Evolutionary conservation across 768 basidiomycete species (phyloP), one percentile per base, ranked within the genome.

Genomic region (Boletus subcaerulescens): DNA sequence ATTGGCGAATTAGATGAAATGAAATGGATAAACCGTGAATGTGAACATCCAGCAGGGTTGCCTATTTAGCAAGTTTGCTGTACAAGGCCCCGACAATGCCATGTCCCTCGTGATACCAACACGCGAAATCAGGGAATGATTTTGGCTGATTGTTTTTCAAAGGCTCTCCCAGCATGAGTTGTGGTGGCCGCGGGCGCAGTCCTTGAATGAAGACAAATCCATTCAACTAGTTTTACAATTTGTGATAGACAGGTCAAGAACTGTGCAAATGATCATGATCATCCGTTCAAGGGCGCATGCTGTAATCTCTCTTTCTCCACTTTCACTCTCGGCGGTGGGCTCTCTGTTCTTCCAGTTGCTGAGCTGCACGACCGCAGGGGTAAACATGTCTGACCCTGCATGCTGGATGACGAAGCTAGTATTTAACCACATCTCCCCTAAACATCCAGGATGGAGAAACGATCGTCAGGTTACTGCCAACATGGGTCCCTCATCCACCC

Each of bases 201-300:
- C 52, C 49, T 42, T 45, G 36, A 55, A 26, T 50, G 52, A 57
- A 40, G 58, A 52, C 55, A 35, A 39, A 53, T 45, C 53, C 45
- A 49, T 54, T 41, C 55, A 43, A 12, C 48, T 45, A 31, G 50
- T 40, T 41, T 59, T 47, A 61, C 59, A 55, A 58, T 44, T 52
- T 48, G 46, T 56, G 64, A 66, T 66, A 55, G 62, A 59, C 53
- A 61, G 66, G 69, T 64, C 69, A 62, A 58, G 60, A 52, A 48
- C 39, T 36, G 32, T 32, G 26, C 56, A 58, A 56, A 56, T 20
- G 41, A 63, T 57, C 58, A 60, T 56, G 57, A 55, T 59, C 58
- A 60, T 61, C 54, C 54, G 22, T 51, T 57, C 41, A 64, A 59
- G 62, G 58, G 58, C 55, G n/a, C n/a, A n/a, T 54, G 54, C 48